phyloP scores from a whole-genome alignment of 2,329 filamentous ascomycete genomes.

The Bipolaris zeicola region DNA sequence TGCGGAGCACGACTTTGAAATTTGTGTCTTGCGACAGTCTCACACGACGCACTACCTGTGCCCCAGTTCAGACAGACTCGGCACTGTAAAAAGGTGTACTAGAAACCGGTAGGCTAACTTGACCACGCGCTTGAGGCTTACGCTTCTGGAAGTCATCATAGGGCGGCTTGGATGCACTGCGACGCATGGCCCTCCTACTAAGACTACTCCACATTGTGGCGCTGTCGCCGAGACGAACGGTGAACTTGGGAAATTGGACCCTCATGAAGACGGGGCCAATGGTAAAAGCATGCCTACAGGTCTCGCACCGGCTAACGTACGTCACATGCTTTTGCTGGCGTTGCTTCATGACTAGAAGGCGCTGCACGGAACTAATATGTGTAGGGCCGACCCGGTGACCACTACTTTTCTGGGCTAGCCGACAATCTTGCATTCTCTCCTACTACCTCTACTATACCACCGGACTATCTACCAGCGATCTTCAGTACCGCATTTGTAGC shows the following conservation, averaged over 20 bases:
- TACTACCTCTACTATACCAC: conserved; percentile 2
- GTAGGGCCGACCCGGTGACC: conserved; percentile 41
- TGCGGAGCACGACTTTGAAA: conserved; percentile 2
- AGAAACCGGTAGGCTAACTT: conserved; percentile 18
- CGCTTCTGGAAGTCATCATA: conserved; percentile 31
- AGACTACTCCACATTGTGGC: conserved; percentile 16
- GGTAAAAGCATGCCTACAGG: conserved; percentile 5
- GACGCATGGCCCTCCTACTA: conserved; percentile 18
- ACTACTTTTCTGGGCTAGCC: conserved; percentile 33
- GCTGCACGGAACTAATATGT: conserved; percentile 26
- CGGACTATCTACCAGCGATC: not conserved
- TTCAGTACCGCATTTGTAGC: not conserved
- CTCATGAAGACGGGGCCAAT: conserved; percentile 5
- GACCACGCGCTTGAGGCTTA: conserved; percentile 32
- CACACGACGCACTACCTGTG: conserved; percentile 27
- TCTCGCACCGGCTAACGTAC: conserved; percentile 10
- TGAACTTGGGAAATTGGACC: conserved; percentile 5
- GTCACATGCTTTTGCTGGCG: conserved; percentile 36
- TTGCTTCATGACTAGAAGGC: conserved; percentile 25
- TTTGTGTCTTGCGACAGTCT: conserved; percentile 26
- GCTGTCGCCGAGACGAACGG: conserved; percentile 7
- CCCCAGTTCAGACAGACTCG: not conserved
- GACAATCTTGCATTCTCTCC: conserved; percentile 14
- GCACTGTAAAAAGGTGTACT: conserved; percentile 14
- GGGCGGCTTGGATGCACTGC: conserved; percentile 25